Evolutionary conservation across 495 filamentous ascomycete genomes (phyloP).

Genomic region (Lepidopterella palustris): DNA sequence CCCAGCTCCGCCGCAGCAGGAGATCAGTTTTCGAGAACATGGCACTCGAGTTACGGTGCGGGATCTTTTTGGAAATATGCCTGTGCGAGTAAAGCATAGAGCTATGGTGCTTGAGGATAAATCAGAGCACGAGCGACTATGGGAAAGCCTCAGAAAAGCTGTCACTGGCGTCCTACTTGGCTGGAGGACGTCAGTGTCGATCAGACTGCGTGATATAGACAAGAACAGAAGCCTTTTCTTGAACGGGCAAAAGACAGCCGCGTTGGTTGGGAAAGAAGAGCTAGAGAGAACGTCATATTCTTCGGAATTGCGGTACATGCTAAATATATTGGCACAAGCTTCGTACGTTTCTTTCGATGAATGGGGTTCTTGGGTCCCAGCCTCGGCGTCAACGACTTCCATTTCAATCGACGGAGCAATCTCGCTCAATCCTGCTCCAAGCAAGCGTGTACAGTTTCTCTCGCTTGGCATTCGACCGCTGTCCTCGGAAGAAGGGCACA

Average conservation of each 20-base stretch:
- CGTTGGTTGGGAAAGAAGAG: background rate
- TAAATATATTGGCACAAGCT: constrained; percentile 58
- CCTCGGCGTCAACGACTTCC: constrained; percentile 55
- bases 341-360: constrained; percentile 50
- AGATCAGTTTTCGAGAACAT: constrained; percentile 50
- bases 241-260: constrained; percentile 6
- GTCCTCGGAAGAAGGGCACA: constrained; percentile 46
- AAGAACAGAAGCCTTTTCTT: constrained; percentile 11
- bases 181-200: constrained; percentile 41
- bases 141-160: constrained; percentile 56
- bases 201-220: constrained; percentile 37
- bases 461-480: constrained; percentile 55
- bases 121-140: constrained; percentile 58
- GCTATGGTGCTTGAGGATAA: constrained; percentile 43
- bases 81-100: constrained; percentile 87
- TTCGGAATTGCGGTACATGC: constrained; percentile 3
- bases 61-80: constrained; percentile 92
- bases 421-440: constrained; percentile 61
- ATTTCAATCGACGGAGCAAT: constrained; percentile 62
- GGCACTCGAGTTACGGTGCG: constrained; percentile 77
- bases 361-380: constrained; percentile 55
- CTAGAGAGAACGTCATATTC: background rate
- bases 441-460: constrained; percentile 71
- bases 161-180: constrained; percentile 62
- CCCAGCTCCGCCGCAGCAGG: constrained; percentile 57